These are phyloP conservation scores for Glycine latifolia DNA, from an alignment of 306 rosid genomes.

Conservation along the genomic window DNA sequence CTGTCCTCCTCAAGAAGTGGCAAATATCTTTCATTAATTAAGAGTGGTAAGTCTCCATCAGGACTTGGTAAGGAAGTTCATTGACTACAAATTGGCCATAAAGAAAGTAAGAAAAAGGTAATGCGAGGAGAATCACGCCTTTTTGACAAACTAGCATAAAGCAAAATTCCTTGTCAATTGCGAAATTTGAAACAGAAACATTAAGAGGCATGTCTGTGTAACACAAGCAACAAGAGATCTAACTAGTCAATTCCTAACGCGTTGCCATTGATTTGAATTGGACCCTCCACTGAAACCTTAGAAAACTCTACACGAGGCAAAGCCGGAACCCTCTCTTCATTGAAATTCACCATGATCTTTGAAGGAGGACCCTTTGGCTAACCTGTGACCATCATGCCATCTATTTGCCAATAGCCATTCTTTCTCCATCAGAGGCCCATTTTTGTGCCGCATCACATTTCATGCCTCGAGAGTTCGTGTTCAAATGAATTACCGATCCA, in stretches of 20 bases:
- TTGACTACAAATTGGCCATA: constrained; percentile 29
- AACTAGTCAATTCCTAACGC: constrained; percentile 59
- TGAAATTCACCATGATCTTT: constrained; percentile 40
- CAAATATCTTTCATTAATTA: constrained; percentile 39
- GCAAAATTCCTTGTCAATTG: constrained; percentile 42
- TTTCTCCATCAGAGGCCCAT: constrained; percentile 60
- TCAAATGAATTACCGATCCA: constrained; percentile 48
- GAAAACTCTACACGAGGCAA: constrained; percentile 42
- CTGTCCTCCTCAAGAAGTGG: not conserved
- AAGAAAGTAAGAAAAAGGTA: constrained; percentile 38
- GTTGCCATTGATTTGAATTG: constrained; percentile 56
- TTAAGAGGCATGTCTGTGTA: constrained; percentile 57
- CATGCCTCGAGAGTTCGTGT: constrained; percentile 59
- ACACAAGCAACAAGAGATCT: constrained; percentile 61
- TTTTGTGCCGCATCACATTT: constrained; percentile 38
- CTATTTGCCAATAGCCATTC: constrained; percentile 40
- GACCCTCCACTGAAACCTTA: constrained; percentile 63
- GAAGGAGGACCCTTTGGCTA: constrained; percentile 53
- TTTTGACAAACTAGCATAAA: constrained; percentile 62
- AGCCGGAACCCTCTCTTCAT: constrained; percentile 51
- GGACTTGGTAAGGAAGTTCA: constrained; percentile 39
- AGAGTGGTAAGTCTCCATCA: constrained; percentile 44
- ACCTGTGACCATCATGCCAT: constrained; percentile 56
- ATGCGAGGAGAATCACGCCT: constrained; percentile 41
- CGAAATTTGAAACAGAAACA: constrained; percentile 33